A percentile compares a stretch with the other conserved stretches of the same genome.
Evolutionary conservation across 805 yeast species (phyloP).

Genomic region (Candida suzukii): DNA sequence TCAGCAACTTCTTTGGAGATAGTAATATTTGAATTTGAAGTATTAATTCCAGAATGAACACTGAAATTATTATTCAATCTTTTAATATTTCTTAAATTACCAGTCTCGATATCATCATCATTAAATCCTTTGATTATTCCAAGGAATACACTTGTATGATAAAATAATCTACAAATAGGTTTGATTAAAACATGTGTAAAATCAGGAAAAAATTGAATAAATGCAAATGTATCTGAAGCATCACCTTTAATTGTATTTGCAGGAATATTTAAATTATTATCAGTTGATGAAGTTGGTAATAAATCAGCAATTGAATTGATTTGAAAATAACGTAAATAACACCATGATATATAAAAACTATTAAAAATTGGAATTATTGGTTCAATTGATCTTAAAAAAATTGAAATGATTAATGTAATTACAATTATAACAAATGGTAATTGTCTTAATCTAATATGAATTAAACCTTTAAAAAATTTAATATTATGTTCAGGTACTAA

Average conservation of each 20-base stretch:
- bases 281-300: slow-evolving; percentile 15
- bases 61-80: slow-evolving; percentile 34
- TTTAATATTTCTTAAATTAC: slow-evolving; percentile 65
- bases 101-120: slow-evolving; percentile 62
- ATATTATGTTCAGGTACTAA: slow-evolving; percentile 52
- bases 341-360: slow-evolving; percentile 66
- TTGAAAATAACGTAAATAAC: slow-evolving; percentile 74
- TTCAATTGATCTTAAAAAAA: slow-evolving; percentile 26
- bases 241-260: slow-evolving; percentile 53
- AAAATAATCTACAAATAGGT: slow-evolving; percentile 40
- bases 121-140: slow-evolving; percentile 56
- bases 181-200: slow-evolving; percentile 42
- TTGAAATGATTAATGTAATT: slow-evolving; percentile 21
- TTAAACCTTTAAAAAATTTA: slow-evolving; percentile 31
- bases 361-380: slow-evolving; percentile 50
- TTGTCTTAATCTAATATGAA: slow-evolving; percentile 47
- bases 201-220: slow-evolving; percentile 80
- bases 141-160: slow-evolving; percentile 31
- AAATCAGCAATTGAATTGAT: slow-evolving; percentile 28
- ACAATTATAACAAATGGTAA: slow-evolving; percentile 43
- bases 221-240: slow-evolving; percentile 82
- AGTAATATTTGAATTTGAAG: slow-evolving; percentile 5
- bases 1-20: slow-evolving; percentile 51
- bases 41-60: background rate
- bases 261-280: too few species aligned